Evolutionary conservation across 2,329 filamentous ascomycete species (phyloP), one percentile per base, ranked within the genome.

Genomic region (Blumeriella jaapii): DNA sequence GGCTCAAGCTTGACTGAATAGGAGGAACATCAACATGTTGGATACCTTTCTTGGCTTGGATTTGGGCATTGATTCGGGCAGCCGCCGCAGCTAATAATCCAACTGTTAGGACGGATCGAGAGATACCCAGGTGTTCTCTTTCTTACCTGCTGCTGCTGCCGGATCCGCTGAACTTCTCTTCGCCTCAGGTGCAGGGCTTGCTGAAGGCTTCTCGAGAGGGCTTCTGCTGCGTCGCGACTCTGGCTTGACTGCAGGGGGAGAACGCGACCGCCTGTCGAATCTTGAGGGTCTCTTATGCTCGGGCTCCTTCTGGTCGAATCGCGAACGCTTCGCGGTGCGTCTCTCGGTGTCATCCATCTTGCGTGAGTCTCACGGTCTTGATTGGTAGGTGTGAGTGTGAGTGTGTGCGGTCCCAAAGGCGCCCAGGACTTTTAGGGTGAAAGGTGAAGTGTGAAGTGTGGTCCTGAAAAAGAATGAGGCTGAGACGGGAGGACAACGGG

Each of bases 201-300:
- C 45, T 26, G 52, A 47, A 29, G 39, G 60, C 46, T 67, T 67
- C 26, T 58, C 52, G 38, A 87, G 58, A 13, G 87, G 87, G 58
- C 86, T 95, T 49, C 89, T 82, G 51, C 84, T 85, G 56, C 89
- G 78, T 48, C 69, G 65, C 29, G 72, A 62, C 43, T 93, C 83
- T 16, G 74, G 67, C 49, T 77, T 73, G 52, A 74, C 70, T 16
- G 68, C 61, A 40, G 63, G 61, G 14, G 86, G 86, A 19, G 86
- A 94, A 47, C 85, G 81, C 39, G 91, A 96, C 51, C 91, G 81
- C 51, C 87, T 77, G 61, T 95, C 89, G 60, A 94, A 95, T 56
- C 87, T 75, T 31, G 86, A 93, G 27, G 71, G 55, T 49, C 77
- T 70, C 53, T 78, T 79, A 38, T 81, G 75, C 54, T 91, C 84